Percentiles rank a stretch among this genome's conserved stretches.
Conservation (phyloP, 768 basidiomycete genomes). For the Mycena belliarum region DNA sequence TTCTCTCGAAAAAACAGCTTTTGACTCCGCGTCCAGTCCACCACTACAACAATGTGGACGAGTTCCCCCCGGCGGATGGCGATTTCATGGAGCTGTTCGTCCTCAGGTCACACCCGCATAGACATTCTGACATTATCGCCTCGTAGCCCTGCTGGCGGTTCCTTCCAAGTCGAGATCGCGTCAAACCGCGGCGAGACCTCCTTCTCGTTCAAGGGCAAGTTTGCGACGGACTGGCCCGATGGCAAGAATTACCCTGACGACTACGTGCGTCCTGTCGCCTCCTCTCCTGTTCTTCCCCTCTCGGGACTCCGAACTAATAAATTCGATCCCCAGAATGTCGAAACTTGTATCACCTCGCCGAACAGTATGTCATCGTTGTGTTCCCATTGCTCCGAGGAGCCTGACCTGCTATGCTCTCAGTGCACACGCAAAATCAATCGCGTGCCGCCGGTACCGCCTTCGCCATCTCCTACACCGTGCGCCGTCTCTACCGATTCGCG, state of each 20-base stretch:
- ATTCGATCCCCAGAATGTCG: slow-evolving; percentile 31
- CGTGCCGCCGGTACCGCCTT: slow-evolving; percentile 58
- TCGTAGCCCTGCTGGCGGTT: slow-evolving; percentile 44
- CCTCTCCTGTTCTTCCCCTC: neutral
- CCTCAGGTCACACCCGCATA: neutral
- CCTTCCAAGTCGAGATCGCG: slow-evolving; percentile 50
- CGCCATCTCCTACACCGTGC: slow-evolving; percentile 53
- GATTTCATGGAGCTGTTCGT: slow-evolving; percentile 46
- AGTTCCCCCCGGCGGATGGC: slow-evolving; percentile 43
- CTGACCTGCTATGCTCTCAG: slow-evolving; percentile 27
- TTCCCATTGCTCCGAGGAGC: neutral
- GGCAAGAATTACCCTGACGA: slow-evolving; percentile 45
- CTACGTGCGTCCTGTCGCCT: slow-evolving; percentile 47
- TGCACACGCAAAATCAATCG: slow-evolving; percentile 53
- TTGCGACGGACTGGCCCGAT: slow-evolving; percentile 47
- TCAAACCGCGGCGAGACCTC: slow-evolving; percentile 50
- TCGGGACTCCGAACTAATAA: neutral
- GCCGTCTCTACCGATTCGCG: neutral
- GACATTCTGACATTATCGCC: neutral
- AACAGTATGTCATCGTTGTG: slow-evolving; percentile 40
- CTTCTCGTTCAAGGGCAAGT: slow-evolving; percentile 41
- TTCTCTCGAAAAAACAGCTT: neutral
- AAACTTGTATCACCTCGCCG: slow-evolving; percentile 45
- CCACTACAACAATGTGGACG: slow-evolving; percentile 36
- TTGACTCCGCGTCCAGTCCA: slow-evolving; percentile 32